These are phyloP conservation scores for Oidiodendron maius DNA, from an alignment of 495 filamentous ascomycete genomes.

Conservation along the genomic window DNA sequence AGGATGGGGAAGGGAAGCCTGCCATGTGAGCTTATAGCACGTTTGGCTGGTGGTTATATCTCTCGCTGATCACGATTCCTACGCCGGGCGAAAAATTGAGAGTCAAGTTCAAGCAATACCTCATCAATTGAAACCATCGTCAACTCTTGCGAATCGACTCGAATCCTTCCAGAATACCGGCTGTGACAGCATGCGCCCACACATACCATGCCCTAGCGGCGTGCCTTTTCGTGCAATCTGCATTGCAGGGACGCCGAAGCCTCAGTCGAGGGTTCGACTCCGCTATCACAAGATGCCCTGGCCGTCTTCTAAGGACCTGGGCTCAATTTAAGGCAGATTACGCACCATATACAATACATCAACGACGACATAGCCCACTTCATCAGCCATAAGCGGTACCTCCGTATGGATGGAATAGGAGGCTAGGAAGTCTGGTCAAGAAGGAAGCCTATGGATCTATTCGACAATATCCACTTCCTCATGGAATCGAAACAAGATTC, in stretches of 20 bases:
- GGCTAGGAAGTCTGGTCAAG: constrained; percentile 11
- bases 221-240: constrained; percentile 17
- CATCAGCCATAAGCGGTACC: constrained; percentile 13
- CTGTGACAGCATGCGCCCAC: constrained; percentile 12
- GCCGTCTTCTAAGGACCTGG: constrained; percentile 13
- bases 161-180: constrained; percentile 11
- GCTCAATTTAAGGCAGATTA: constrained; percentile 16
- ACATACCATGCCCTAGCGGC: constrained; percentile 14
- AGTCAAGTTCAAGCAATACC: constrained; percentile 13
- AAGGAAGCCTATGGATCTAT: constrained; percentile 18
- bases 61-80: constrained; percentile 13
- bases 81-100: constrained; percentile 13
- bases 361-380: constrained; percentile 8
- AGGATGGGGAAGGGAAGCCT: constrained; percentile 15
- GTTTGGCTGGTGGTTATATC: constrained; percentile 12
- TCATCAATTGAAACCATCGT: constrained; percentile 15
- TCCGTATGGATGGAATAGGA: constrained; percentile 13
- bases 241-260: constrained; percentile 12
- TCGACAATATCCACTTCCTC: constrained; percentile 9
- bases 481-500: constrained; percentile 10
- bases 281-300: constrained; percentile 14
- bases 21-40: constrained; percentile 15
- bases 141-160: constrained; percentile 15
- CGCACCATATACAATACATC: constrained; percentile 11
- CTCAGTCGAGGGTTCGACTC: constrained; percentile 15